Base-by-base conservation (phyloP, 2,329 filamentous ascomycete species). In the Endoconidiophora polonica region DNA sequence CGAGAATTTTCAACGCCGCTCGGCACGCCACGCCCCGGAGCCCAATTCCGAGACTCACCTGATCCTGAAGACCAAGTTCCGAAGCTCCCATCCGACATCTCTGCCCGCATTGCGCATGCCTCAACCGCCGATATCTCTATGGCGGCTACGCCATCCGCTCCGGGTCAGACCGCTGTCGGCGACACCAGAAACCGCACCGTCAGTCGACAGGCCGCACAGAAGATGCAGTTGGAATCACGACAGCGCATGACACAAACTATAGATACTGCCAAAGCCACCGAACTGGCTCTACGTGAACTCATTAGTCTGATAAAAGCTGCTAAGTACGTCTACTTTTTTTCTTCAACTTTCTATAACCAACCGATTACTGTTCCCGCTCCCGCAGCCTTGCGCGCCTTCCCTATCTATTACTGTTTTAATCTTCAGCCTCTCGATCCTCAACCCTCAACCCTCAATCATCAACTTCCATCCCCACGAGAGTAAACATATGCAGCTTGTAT, bases 201-300 rank as follows among this genome's bases (percentile, higher is more conserved):
- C 37, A 74, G 69, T 63, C 69, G 70, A 54, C 72, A 74, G 55
- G 63, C 67, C 41, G 62, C 69, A 22, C 72, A 74, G 57, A 83
- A 75, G 66, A 69, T 68, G 10, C 80, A 78, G 54, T 69, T 79
- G 55, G 83, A 81, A 58, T 70, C 71, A 59, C 77, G 72, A 60
- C 72, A 79, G 61, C 73, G 78, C 63, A 60, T 78, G 56, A 69
- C 73, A 43, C 84, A 87, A 58, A 81, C 84, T 37, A 65, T 76
- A 57, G 88, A 95, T 61, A 86, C 77, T n/a, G 81, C 82, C 18
- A 77, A 78, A 55, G 88, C 88, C 4, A 79, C 88, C 20, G 86
- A 94, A 65, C 66, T 95, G 61, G 87, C 90, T 5, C 65, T 95
- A 57, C 72, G 84, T 55, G 90, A 95, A 66, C 69, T 95, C 42